Base-by-base conservation (phyloP, 78 protist genomes). In the Paratrimastix pyriformis region DNA sequence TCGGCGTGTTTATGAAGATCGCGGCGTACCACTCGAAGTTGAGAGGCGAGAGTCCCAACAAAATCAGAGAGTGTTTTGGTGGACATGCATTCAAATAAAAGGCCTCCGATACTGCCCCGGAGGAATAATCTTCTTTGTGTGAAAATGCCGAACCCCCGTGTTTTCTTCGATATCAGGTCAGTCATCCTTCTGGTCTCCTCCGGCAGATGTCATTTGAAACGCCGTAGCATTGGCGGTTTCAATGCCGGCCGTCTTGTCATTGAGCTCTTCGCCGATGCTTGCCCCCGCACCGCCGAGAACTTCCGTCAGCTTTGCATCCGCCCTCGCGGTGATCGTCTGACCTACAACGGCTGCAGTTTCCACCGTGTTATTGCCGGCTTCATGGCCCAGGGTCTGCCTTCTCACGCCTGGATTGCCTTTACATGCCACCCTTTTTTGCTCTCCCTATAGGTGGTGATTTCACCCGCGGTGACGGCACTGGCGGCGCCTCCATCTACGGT, bases 401-500 rank as follows among this genome's bases (percentile, higher is more conserved):
- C n/a, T n/a, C n/a, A n/a, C n/a, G n/a, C 3, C 97, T 97, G 39
- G 98, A 93, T 74, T 95, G 96, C 0, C n/a, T n/a, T n/a, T n/a
- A n/a, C n/a, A n/a, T n/a, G n/a, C n/a, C n/a, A n/a, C n/a, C n/a
- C n/a, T n/a, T n/a, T n/a, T n/a, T n/a, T n/a, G n/a, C n/a, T n/a
- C n/a, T n/a, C n/a, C n/a, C n/a, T n/a, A 1, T 57, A 59, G 86
- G 87, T 18, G 99, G 99, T 50, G 99, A 96, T 82, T 82, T 93
- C 81, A 93, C 96, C 40, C 35, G 70, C 37, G 90, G 90, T 38
- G 81, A 94, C 58, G 99, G 99, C 32, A 88, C 94, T 26, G 98
- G 98, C n/a, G 98, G 98, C 35, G 86, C 91, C 83, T 90, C 96
- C 72, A 93, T 92, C 75, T 92, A 84, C 83, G 97, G 94, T 32